A percentile compares a stretch with the other conserved stretches of the same genome.
Evolutionary conservation across 345 rosid species (phyloP).

Genomic region (Euphorbia pulcherrima): DNA sequence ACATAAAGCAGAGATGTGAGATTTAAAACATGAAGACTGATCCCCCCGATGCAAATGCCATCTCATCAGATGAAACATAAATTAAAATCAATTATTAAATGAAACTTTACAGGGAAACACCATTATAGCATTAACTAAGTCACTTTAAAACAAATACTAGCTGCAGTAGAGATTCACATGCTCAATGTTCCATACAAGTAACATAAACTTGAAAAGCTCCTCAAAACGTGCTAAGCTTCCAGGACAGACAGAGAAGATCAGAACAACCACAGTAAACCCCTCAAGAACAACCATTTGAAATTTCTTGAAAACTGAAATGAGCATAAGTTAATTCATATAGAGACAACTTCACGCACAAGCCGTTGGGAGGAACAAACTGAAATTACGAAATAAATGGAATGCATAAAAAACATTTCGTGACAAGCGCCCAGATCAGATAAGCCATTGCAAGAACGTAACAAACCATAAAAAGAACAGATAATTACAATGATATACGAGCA

Average conservation of each 20-base stretch:
- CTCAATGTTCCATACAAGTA: neutral
- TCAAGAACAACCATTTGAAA: neutral
- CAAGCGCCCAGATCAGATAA: too few species aligned
- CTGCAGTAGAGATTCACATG: neutral
- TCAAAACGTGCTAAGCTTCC: neutral
- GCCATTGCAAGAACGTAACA: neutral
- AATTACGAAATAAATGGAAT: neutral
- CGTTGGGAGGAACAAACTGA: neutral
- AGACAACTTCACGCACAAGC: neutral
- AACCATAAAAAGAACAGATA: neutral
- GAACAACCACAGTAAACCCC: neutral
- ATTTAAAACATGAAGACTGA: too few species aligned
- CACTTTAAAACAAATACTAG: neutral
- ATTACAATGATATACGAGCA: too few species aligned
- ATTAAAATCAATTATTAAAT: neutral
- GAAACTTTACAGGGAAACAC: neutral
- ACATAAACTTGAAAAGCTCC: neutral
- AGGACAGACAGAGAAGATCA: neutral
- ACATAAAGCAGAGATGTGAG: too few species aligned
- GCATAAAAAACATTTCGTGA: too few species aligned
- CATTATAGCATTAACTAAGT: neutral
- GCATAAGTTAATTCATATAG: neutral
- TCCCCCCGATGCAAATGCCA: too few species aligned
- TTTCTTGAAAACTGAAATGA: neutral
- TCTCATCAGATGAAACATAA: neutral